A percentile compares a stretch with the other conserved stretches of the same genome.
Evolutionary conservation across 164 flowering plant genomes (phyloP).

Genomic region (Berberis thunbergii): DNA sequence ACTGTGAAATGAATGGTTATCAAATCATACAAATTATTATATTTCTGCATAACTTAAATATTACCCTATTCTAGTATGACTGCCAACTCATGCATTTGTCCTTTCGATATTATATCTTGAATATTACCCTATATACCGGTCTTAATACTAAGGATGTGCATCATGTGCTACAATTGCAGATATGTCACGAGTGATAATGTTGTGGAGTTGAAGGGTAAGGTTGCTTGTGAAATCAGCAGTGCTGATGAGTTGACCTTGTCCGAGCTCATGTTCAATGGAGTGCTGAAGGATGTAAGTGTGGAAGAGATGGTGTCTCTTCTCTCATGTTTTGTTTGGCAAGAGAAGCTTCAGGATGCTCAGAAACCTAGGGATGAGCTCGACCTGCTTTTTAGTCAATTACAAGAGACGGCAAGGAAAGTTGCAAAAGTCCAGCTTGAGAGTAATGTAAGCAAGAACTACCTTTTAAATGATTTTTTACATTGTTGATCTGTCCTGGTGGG

Average conservation of each 20-base stretch:
- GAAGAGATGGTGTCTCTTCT: constrained; percentile 94
- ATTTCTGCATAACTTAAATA: no score
- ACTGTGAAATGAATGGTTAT: no score
- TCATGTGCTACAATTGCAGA: constrained; percentile 30
- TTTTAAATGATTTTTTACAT: neutral
- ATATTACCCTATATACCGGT: no score
- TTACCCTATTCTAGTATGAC: no score
- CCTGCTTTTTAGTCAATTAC: constrained; percentile 71
- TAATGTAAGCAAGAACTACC: constrained; percentile 44
- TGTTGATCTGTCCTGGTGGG: neutral
- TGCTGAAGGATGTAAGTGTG: constrained; percentile 70
- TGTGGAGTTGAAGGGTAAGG: constrained; percentile 92
- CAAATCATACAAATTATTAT: no score
- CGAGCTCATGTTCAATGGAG: constrained; percentile 88
- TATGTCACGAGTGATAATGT: constrained; percentile 79
- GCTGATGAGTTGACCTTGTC: constrained; percentile 93
- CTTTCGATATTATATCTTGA: no score
- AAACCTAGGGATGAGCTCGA: constrained; percentile 93
- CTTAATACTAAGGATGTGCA: neutral
- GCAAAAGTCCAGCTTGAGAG: constrained; percentile 88
- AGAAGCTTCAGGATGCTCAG: constrained; percentile 79
- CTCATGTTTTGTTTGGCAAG: constrained; percentile 98
- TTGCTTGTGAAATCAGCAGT: constrained; percentile 95
- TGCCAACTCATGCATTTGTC: no score
- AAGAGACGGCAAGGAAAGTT: constrained; percentile 82